Conservation (phyloP, 306 rosid species). For the Prunus campanulata region DNA sequence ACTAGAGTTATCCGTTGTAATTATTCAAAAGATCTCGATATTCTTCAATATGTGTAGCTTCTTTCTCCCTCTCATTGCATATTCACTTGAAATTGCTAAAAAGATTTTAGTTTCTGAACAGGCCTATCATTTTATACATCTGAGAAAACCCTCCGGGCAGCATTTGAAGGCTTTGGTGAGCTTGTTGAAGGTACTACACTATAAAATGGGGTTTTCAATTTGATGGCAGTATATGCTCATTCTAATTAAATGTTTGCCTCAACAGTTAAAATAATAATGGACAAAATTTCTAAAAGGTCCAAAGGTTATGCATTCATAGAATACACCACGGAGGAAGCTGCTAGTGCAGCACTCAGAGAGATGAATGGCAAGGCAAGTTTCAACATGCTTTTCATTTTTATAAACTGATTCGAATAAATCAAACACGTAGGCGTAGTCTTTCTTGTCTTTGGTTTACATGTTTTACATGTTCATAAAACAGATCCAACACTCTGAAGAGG, state of each 20-base stretch:
- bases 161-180: constrained; percentile 83
- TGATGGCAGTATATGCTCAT: not conserved
- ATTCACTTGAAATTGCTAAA: not conserved
- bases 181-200: constrained; percentile 66
- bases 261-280: constrained; percentile 78
- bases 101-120: constrained; percentile 26
- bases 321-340: constrained; percentile 82
- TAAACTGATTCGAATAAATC: not conserved
- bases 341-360: constrained; percentile 75
- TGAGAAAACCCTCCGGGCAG: constrained; percentile 80
- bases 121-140: constrained; percentile 65
- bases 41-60: not conserved
- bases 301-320: constrained; percentile 91
- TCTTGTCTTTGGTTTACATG: not conserved
- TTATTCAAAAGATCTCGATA: not conserved
- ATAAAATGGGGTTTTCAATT: constrained; percentile 1
- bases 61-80: not conserved
- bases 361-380: constrained; percentile 85
- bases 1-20: not conserved
- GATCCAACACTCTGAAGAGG: not conserved
- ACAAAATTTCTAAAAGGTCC: constrained; percentile 92
- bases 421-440: not conserved
- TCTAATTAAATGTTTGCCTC: constrained; percentile 25
- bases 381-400: not conserved
- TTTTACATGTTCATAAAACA: not conserved